Evolutionary conservation across 257 asterid genomes (phyloP).

Genomic region (Scutellaria barbata): DNA sequence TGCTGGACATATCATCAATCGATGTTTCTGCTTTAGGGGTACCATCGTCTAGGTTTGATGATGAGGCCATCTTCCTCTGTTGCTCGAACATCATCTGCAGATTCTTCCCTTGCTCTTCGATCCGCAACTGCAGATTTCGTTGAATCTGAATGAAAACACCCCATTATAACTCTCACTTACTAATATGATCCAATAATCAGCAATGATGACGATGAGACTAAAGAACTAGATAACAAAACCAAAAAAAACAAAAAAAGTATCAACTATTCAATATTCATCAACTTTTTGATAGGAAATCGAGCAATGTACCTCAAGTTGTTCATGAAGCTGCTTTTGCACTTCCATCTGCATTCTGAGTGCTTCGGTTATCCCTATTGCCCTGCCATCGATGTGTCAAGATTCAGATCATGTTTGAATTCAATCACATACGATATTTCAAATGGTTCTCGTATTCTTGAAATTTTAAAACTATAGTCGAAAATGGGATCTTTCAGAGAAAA

Average conservation of each 20-base stretch:
- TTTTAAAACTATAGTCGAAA: not conserved
- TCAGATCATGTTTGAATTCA: not conserved
- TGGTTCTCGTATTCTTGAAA: not conserved
- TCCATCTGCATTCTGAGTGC: constrained; percentile 89
- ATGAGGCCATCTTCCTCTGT: constrained; percentile 63
- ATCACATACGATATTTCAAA: not conserved
- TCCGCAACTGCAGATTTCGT: constrained; percentile 84
- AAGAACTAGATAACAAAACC: no score
- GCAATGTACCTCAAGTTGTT: constrained; percentile 83
- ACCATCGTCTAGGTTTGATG: constrained; percentile 42
- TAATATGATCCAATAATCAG: no score
- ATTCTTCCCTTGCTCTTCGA: constrained; percentile 89
- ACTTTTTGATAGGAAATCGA: not conserved
- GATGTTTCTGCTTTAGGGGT: constrained; percentile 40
- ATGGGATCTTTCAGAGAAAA: not conserved
- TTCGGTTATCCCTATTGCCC: constrained; percentile 83
- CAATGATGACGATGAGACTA: no score
- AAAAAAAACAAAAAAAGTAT: no score
- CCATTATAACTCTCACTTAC: no score
- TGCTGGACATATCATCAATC: constrained; percentile 33
- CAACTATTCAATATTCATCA: no score
- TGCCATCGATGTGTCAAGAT: constrained; percentile 39
- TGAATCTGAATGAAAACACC: constrained; percentile 61
- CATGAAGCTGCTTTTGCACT: constrained; percentile 94
- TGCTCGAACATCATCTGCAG: constrained; percentile 79